Conservation (phyloP, 768 basidiomycete genomes). For the Suillus alpinus region DNA sequence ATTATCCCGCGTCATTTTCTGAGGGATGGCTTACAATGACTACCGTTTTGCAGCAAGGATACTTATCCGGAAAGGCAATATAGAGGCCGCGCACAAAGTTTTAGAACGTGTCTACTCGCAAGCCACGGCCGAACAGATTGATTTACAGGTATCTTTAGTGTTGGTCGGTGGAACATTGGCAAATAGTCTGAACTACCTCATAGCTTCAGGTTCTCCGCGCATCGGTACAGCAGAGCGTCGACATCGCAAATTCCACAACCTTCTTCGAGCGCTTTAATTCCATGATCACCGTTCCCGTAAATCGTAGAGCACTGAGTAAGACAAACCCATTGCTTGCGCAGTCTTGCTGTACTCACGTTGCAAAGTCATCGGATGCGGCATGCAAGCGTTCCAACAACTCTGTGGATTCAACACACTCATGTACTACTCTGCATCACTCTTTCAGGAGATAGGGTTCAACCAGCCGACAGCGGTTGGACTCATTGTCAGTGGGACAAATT, state of each 20-base stretch:
- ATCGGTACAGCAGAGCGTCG: conserved; percentile 59
- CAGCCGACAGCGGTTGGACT: conserved; percentile 81
- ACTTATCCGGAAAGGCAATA: conserved; percentile 54
- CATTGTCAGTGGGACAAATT: conserved; percentile 76
- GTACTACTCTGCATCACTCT: conserved; percentile 75
- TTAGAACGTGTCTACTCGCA: conserved; percentile 68
- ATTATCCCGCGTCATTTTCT: background rate
- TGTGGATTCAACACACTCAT: conserved; percentile 83
- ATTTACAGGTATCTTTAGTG: conserved; percentile 49
- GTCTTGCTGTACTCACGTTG: background rate
- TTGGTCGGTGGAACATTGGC: background rate
- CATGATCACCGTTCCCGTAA: conserved; percentile 53
- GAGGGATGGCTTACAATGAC: background rate
- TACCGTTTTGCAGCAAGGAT: conserved; percentile 48
- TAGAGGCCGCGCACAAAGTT: conserved; percentile 48
- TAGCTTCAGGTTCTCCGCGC: conserved; percentile 59
- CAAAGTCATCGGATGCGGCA: conserved; percentile 70
- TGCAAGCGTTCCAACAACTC: conserved; percentile 82
- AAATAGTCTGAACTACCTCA: background rate
- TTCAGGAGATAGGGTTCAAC: conserved; percentile 77
- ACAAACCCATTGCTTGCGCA: conserved; percentile 8
- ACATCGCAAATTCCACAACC: conserved; percentile 60
- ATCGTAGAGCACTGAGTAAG: conserved; percentile 69
- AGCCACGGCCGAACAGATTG: conserved; percentile 62
- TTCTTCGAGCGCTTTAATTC: conserved; percentile 53